A percentile compares a stretch with the other conserved stretches of the same genome.
These are phyloP conservation scores for Kwoniella sp. DNA, from an alignment of 768 basidiomycete genomes.

Conservation along the genomic window DNA sequence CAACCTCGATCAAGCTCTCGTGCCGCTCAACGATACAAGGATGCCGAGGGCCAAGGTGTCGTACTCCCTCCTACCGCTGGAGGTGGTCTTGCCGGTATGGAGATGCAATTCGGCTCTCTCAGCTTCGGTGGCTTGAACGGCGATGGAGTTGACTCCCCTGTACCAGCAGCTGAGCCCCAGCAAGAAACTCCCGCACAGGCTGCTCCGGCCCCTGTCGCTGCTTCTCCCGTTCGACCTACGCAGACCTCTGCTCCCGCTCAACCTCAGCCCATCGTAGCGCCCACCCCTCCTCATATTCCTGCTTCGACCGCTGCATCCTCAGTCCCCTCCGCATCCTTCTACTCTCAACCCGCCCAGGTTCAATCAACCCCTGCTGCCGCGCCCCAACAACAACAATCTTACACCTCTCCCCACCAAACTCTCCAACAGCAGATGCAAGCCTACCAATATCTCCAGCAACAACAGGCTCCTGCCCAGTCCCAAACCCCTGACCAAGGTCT, in stretches of 20 bases:
- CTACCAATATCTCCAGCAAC: slow-evolving; percentile 39
- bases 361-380: slow-evolving; percentile 26
- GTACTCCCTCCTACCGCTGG: slow-evolving; percentile 51
- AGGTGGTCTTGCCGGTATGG: slow-evolving; percentile 43
- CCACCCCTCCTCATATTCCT: slow-evolving; percentile 3
- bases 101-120: slow-evolving; percentile 57
- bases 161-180: slow-evolving; percentile 31
- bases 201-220: slow-evolving; percentile 30
- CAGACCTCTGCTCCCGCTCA: slow-evolving; percentile 31
- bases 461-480: slow-evolving; percentile 38
- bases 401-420: slow-evolving; percentile 43
- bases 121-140: slow-evolving; percentile 54
- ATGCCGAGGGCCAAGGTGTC: slow-evolving; percentile 55
- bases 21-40: slow-evolving; percentile 50
- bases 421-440: slow-evolving; percentile 48
- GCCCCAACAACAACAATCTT: slow-evolving; percentile 33
- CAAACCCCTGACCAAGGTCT: slow-evolving; percentile 40
- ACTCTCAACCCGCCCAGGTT: slow-evolving; percentile 17
- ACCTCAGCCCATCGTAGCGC: slow-evolving; percentile 21
- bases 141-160: slow-evolving; percentile 46
- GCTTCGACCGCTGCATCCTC: slow-evolving; percentile 7
- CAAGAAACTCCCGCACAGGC: slow-evolving; percentile 34
- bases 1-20: slow-evolving; percentile 52
- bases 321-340: slow-evolving; percentile 22
- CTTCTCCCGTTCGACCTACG: slow-evolving; percentile 34